A percentile compares a stretch with the other conserved stretches of the same genome.
Evolutionary conservation across 2,329 filamentous ascomycete species (phyloP).

Genomic region (Exophiala aquamarina): DNA sequence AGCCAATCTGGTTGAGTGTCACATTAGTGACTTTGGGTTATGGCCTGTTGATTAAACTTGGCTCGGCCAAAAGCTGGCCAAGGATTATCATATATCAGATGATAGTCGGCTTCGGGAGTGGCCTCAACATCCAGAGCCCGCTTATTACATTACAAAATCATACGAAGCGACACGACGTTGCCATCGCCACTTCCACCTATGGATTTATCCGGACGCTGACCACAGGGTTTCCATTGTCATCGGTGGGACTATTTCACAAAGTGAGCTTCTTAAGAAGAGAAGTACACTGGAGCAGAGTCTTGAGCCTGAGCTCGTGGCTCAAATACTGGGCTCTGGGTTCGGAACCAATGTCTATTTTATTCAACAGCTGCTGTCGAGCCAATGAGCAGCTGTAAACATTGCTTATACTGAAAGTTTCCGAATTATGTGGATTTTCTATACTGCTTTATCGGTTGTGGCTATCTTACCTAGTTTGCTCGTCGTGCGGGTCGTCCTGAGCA

Average conservation of each 20-base stretch:
- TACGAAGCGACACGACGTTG: slow-evolving; percentile 48
- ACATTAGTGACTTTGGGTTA: slow-evolving; percentile 62
- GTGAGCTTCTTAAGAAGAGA: background rate
- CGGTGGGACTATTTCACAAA: slow-evolving; percentile 51
- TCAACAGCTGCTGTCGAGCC: background rate
- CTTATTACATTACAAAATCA: slow-evolving; percentile 56
- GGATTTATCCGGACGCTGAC: slow-evolving; percentile 60
- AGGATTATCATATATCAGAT: slow-evolving; percentile 54
- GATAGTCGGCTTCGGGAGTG: slow-evolving; percentile 53
- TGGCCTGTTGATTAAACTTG: slow-evolving; percentile 61
- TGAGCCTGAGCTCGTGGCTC: background rate
- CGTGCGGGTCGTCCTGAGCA: slow-evolving; percentile 32
- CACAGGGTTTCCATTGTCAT: slow-evolving; percentile 59
- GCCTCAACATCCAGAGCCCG: slow-evolving; percentile 55
- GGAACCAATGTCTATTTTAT: background rate
- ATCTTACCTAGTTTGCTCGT: background rate
- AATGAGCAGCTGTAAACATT: background rate
- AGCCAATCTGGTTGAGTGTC: slow-evolving; percentile 59
- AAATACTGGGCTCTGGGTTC: background rate
- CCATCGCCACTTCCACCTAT: slow-evolving; percentile 62
- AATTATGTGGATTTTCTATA: slow-evolving; percentile 1
- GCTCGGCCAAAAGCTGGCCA: slow-evolving; percentile 51
- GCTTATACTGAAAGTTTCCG: background rate
- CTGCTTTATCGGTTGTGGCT: background rate
- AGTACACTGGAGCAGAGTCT: background rate